A percentile compares a stretch with the other conserved stretches of the same genome.
phyloP scores from a whole-genome alignment of 2,329 filamentous ascomycete species.

The Diplodia sapinea region DNA sequence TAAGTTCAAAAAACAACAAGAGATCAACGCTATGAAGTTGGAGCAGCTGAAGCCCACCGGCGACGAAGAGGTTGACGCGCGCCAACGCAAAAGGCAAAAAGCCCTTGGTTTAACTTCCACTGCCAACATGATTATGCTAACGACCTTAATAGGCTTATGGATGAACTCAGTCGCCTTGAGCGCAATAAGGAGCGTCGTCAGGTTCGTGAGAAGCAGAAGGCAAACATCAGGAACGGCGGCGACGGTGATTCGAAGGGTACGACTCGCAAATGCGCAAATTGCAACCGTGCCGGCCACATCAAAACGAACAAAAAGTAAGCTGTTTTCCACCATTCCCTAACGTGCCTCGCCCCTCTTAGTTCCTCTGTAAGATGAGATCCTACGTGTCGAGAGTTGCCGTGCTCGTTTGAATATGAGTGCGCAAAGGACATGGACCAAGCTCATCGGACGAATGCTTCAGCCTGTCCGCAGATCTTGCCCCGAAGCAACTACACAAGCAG shows the following conservation, averaged over 20 bases:
- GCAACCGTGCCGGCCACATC: slow-evolving; percentile 95
- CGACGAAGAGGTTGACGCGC: slow-evolving; percentile 69
- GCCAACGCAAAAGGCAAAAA: slow-evolving; percentile 60
- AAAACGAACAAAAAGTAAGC: slow-evolving; percentile 95
- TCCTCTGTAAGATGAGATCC: neutral
- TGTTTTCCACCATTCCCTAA: neutral
- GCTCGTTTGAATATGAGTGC: neutral
- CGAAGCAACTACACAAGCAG: neutral
- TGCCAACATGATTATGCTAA: slow-evolving; percentile 34
- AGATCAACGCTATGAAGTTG: slow-evolving; percentile 72
- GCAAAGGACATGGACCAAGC: too few species aligned
- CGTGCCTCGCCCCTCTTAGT: neutral
- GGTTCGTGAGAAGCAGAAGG: slow-evolving; percentile 89
- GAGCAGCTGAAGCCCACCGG: slow-evolving; percentile 68
- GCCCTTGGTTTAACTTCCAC: neutral
- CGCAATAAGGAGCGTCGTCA: slow-evolving; percentile 91
- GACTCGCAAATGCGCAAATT: slow-evolving; percentile 93
- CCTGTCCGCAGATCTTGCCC: neutral
- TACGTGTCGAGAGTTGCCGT: neutral
- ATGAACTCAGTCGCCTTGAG: slow-evolving; percentile 81
- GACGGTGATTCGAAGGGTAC: slow-evolving; percentile 59
- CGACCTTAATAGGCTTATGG: slow-evolving; percentile 61
- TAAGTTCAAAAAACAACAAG: slow-evolving; percentile 73
- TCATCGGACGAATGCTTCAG: neutral
- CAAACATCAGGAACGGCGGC: slow-evolving; percentile 52